Conservation (phyloP, 129 eudicot species). For the Erigeron canadensis region DNA sequence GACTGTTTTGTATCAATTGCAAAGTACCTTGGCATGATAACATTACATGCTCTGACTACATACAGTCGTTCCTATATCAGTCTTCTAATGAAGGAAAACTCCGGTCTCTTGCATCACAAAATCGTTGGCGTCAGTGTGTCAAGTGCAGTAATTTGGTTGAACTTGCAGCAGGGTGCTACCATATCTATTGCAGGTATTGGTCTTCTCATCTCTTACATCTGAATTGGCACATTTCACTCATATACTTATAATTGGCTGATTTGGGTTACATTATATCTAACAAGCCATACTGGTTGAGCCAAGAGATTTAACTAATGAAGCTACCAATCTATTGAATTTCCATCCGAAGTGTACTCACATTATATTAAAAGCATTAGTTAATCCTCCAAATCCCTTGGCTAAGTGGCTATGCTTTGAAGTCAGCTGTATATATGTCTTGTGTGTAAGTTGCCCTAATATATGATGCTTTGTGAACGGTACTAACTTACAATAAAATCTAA, state of each 20-base stretch:
- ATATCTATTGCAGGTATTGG: constrained; percentile 50
- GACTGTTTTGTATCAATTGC: constrained; percentile 54
- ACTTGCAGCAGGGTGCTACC: constrained; percentile 48
- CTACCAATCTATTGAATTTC: too few species aligned
- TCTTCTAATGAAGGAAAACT: constrained; percentile 24
- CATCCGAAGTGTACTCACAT: too few species aligned
- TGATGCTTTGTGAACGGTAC: not conserved
- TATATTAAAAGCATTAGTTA: too few species aligned
- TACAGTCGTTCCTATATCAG: not conserved
- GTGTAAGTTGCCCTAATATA: not conserved
- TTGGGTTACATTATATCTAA: too few species aligned
- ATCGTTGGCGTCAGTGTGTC: constrained; percentile 47
- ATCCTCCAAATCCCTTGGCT: too few species aligned
- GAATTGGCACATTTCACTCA: too few species aligned
- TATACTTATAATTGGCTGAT: too few species aligned
- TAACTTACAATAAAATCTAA: not conserved
- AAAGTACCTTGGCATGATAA: constrained; percentile 61
- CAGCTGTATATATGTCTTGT: not conserved
- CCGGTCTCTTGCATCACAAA: constrained; percentile 38
- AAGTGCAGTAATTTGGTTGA: constrained; percentile 46
- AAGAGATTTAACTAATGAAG: too few species aligned
- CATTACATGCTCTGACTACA: constrained; percentile 38
- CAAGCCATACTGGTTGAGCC: too few species aligned
- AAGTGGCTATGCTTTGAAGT: too few species aligned
- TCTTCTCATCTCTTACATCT: not conserved